These are phyloP conservation scores for Mortierella sp. DNA, from an alignment of 371 early-diverging fungal species.

Conservation along the genomic window DNA sequence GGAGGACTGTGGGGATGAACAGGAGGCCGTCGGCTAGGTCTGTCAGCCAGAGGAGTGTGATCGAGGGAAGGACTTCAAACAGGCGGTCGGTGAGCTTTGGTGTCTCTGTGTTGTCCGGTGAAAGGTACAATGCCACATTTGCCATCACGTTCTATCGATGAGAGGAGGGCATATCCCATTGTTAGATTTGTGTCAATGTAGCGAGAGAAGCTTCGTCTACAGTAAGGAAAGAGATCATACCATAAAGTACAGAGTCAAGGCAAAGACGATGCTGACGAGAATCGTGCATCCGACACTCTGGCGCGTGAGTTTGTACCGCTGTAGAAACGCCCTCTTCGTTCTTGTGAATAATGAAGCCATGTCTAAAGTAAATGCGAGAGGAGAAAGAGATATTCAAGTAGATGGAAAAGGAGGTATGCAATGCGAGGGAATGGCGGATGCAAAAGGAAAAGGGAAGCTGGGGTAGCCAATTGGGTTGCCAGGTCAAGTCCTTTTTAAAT, in stretches of 20 bases:
- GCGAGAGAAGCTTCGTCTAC: too few relatives aligned
- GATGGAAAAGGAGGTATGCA: not conserved
- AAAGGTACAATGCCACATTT: conserved; percentile 70
- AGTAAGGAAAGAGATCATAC: conserved; percentile 17
- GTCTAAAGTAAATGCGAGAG: not conserved
- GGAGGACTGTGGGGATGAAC: conserved; percentile 63
- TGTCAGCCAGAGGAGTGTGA: conserved; percentile 65
- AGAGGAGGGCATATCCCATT: not conserved
- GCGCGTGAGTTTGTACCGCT: conserved; percentile 41
- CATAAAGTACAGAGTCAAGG: conserved; percentile 52
- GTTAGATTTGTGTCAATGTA: too few relatives aligned
- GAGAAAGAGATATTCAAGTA: not conserved
- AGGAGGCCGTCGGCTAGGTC: conserved; percentile 68
- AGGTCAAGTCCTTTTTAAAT: not conserved
- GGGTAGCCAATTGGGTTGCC: not conserved
- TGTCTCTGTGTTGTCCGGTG: conserved; percentile 60
- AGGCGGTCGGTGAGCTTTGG: conserved; percentile 63
- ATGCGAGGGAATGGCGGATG: not conserved
- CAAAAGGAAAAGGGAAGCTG: not conserved
- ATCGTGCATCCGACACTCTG: conserved; percentile 31
- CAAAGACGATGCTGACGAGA: conserved; percentile 27
- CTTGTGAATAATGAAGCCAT: conserved; percentile 18
- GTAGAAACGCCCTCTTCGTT: conserved; percentile 24
- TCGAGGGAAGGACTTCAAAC: conserved; percentile 63
- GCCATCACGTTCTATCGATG: conserved; percentile 71